Evolutionary conservation across 495 filamentous ascomycete genomes (phyloP), one percentile per base, ranked within the genome.

Genomic region (Entonaema liquescens): DNA sequence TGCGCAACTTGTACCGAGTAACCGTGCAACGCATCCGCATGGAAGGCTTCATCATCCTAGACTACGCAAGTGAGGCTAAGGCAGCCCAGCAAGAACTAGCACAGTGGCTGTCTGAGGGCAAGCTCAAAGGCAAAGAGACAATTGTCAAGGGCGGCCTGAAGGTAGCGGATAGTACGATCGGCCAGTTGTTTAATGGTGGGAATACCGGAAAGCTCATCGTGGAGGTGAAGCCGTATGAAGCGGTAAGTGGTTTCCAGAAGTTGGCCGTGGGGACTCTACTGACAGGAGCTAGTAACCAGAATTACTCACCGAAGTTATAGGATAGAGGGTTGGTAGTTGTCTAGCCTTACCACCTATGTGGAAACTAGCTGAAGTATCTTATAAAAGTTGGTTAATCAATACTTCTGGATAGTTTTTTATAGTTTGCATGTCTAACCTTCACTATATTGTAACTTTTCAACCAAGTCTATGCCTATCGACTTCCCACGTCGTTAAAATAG

Each of bases 1-100:
- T 73, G 40, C 59, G 73, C 28, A 81, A 78, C 74, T 68, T 80
- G 15, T 56, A 61, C 36, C 66, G 63, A 65, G 74, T 84, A 25
- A 78, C 80, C 13, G 53, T 71, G 13, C 80, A 83, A 70, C 67
- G 83, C n/a, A 71, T 78, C 56, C 80, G 68, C 62, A 84, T 91
- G 70, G 81, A 85, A 65, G 90, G 91, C 0, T 90, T 93, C 78
- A 87, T 92, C 54, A 80, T 89, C 26, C 71, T 83, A 11, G 89
- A 92, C 76, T 85, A 79, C 68, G 58, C 68, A 9, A 49, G 75
- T 7, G 79, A 86, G 40, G 78, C 77, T 54, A 25, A 71, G 6
- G 75, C 76, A 38, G 83, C 87, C n/a, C n/a, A n/a, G 2, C 73
- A 73, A 15, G 68, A 87, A 64, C 73, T 89, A 1, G 82, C 81